Percentiles rank a stretch among this genome's conserved stretches.
Conservation (phyloP, 805 yeast species). For the Yamadazyma takamatsuzukensis region DNA sequence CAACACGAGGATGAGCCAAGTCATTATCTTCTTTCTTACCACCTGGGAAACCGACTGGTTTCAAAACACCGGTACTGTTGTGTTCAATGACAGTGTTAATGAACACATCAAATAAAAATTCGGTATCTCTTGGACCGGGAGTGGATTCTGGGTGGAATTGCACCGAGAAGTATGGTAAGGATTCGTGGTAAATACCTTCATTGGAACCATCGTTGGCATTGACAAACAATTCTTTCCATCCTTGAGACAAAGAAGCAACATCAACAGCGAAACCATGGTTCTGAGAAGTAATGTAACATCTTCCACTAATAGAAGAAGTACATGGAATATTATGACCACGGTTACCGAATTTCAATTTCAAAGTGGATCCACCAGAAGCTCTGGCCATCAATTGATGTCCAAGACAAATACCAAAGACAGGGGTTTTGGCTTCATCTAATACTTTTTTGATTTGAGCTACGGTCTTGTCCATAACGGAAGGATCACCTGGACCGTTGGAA, state of each 20-base stretch:
- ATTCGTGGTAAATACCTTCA: constrained; percentile 93
- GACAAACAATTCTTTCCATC: constrained; percentile 93
- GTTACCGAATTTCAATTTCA: constrained; percentile 94
- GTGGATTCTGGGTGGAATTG: constrained; percentile 99
- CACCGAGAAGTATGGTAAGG: constrained; percentile 90
- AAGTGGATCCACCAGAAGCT: constrained; percentile 91
- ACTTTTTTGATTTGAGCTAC: constrained; percentile 57
- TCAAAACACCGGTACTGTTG: constrained; percentile 54
- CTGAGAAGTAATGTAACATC: constrained; percentile 98
- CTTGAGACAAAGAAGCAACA: constrained; percentile 61
- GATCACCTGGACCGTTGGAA: constrained; percentile 99
- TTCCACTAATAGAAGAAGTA: constrained; percentile 83
- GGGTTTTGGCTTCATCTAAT: constrained; percentile 67
- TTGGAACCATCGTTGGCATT: constrained; percentile 96
- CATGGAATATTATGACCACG: constrained; percentile 99
- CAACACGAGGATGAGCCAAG: constrained; percentile 70
- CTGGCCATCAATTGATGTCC: constrained; percentile 97
- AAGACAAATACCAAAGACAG: constrained; percentile 95
- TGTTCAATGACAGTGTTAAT: constrained; percentile 72
- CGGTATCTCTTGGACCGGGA: constrained; percentile 99
- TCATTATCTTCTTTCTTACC: constrained; percentile 72
- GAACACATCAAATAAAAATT: constrained; percentile 92
- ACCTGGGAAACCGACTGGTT: constrained; percentile 88
- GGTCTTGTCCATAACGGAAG: constrained; percentile 73
- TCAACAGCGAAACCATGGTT: constrained; percentile 99